Conservation (phyloP, 257 asterid species). For the Dorcoceras hygrometricum region DNA sequence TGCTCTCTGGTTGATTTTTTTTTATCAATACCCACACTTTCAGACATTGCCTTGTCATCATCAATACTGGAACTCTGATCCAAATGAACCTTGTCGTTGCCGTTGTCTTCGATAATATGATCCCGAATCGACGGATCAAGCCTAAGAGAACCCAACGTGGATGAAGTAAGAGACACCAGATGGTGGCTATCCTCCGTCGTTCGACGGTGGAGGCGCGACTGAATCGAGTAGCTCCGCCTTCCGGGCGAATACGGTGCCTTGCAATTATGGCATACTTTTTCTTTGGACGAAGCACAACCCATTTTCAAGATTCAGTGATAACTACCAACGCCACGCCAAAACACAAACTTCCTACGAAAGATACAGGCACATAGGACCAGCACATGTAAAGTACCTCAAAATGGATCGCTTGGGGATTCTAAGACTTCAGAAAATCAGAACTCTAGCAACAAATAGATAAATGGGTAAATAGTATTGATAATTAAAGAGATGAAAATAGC, state of each 20-base stretch:
- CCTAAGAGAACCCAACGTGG: conserved; percentile 74
- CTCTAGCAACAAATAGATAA: conserved; percentile 5
- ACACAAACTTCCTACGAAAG: not conserved
- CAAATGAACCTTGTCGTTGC: conserved; percentile 25
- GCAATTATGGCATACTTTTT: conserved; percentile 64
- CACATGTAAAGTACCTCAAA: conserved; percentile 21
- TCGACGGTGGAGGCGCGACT: conserved; percentile 43
- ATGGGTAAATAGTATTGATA: conserved; percentile 24
- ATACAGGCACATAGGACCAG: not conserved
- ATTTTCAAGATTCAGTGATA: conserved; percentile 26
- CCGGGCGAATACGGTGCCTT: conserved; percentile 52
- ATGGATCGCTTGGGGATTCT: conserved; percentile 37
- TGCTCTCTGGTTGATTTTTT: conserved; percentile 40
- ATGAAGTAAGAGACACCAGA: conserved; percentile 73
- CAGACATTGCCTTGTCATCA: conserved; percentile 24
- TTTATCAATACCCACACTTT: conserved; percentile 7
- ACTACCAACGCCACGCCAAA: not conserved
- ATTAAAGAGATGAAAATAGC: conserved; percentile 16
- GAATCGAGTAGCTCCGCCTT: conserved; percentile 79
- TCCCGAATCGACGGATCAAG: conserved; percentile 53
- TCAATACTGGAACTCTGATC: conserved; percentile 25
- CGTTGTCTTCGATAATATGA: conserved; percentile 17
- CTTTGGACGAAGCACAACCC: conserved; percentile 89
- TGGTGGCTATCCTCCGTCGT: conserved; percentile 49
- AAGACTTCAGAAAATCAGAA: conserved; percentile 19